Evolutionary conservation across 1,284 basidiomycete genomes (phyloP), one percentile per base, ranked within the genome.

Genomic region (Tylopilus orsonianus): DNA sequence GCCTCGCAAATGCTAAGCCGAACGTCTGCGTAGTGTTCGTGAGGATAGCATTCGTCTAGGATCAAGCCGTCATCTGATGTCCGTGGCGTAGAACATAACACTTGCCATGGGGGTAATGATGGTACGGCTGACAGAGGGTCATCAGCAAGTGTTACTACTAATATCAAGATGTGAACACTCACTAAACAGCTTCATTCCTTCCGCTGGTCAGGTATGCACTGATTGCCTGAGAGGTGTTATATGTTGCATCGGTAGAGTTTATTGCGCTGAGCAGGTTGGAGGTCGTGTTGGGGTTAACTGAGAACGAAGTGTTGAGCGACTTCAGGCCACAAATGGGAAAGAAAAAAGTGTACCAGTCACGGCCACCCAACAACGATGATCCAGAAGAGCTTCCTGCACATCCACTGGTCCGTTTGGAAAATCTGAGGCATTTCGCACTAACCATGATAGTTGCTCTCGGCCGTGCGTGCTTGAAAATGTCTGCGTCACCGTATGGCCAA

Each of bases 151-250:
- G 26, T 58, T n/a, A 38, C 16, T 10, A n/a, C 33, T 18, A 5
- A 16, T 9, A 12, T 20, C 20, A 14, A 36, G 8, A n/a, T 13
- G 20, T 24, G 22, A 27, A 46, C 37, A 7, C 67, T 61, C 46
- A 82, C 80, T 73, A 82, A 8, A 71, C 75, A 35, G 78, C 78
- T 55, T 74, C 72, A 42, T 66, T 75, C 35, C 72, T 60, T 47
- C 65, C 71, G 27, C 59, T 52, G 2, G 60, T 58, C 0, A 61
- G 46, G 45, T 69, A 72, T 30, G 64, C 67, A 8, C 65, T 69
- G 9, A 74, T 57, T 9, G 73, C 72, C 23, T 51, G 52, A 1
- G 70, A 59, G 0, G 71, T 66, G 44, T 75, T 60, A 37, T 73
- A 73, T 8, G 58, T 43, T 19, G 58, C 45, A 53, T 74, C 52